Evolutionary conservation across 139 green algal genomes (phyloP).

Genomic region (Micractinium sp.): DNA sequence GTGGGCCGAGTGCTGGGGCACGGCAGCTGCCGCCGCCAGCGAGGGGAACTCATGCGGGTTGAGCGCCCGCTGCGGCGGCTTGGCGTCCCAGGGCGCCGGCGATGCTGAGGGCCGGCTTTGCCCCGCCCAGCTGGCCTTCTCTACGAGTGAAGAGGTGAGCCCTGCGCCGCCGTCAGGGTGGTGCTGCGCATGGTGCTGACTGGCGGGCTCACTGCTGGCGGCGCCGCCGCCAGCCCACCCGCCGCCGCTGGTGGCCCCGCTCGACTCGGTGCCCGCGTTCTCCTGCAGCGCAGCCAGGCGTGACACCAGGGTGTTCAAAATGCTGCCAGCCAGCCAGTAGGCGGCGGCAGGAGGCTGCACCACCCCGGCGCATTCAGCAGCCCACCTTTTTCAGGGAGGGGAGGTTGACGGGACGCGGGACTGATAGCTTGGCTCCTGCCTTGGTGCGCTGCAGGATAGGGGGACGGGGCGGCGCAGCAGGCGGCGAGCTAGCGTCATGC

Average conservation of each 20-base stretch:
- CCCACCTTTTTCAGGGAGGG: constrained; percentile 82
- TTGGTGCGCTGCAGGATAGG: constrained; percentile 24
- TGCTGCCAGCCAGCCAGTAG: background rate
- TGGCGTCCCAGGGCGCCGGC: background rate
- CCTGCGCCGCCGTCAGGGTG: background rate
- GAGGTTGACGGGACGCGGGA: constrained; percentile 85
- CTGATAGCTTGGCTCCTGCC: constrained; percentile 65
- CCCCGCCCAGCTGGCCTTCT: constrained; percentile 64
- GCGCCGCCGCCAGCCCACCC: background rate
- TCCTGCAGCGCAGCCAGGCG: constrained; percentile 56
- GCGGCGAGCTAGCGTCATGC: background rate
- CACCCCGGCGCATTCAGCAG: background rate
- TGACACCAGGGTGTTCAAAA: background rate
- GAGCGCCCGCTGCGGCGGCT: constrained; percentile 42
- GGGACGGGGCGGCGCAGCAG: background rate
- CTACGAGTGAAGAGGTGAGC: background rate
- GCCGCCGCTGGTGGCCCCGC: constrained; percentile 7
- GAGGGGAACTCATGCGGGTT: constrained; percentile 81
- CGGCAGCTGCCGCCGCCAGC: constrained; percentile 57
- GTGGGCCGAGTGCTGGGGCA: background rate
- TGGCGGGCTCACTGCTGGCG: constrained; percentile 3
- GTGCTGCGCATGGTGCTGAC: background rate
- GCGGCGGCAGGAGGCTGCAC: background rate
- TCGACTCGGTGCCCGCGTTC: constrained; percentile 79
- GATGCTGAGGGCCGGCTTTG: background rate